Conservation (phyloP, 1,284 basidiomycete species). For the Trametes pubescens region DNA sequence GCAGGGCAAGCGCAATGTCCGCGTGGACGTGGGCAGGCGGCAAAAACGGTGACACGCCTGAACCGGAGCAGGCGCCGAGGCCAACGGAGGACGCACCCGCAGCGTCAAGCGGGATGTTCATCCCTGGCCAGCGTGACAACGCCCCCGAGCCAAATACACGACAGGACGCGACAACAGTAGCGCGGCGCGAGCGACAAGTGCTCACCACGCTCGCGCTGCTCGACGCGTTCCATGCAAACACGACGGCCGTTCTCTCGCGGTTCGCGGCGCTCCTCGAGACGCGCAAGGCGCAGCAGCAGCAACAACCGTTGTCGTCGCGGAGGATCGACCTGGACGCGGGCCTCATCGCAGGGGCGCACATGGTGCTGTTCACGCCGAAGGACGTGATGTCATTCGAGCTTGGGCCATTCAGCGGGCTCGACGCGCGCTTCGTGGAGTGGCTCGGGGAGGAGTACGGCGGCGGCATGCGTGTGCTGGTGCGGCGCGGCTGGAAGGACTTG, state of each 20-base stretch:
- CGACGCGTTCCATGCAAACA: conserved; percentile 77
- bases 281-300: conserved; percentile 27
- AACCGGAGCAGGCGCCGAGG: conserved; percentile 5
- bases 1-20: conserved; percentile 40
- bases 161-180: conserved; percentile 39
- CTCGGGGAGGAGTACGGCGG: conserved; percentile 69
- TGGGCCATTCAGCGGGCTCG: conserved; percentile 71
- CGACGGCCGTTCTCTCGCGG: conserved; percentile 68
- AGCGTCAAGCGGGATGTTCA: conserved; percentile 27
- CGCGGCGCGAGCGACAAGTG: conserved; percentile 53
- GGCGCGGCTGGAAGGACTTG: conserved; percentile 59
- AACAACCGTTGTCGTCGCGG: conserved; percentile 20
- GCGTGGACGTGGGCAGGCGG: conserved; percentile 37
- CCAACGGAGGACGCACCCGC: conserved; percentile 18
- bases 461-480: conserved; percentile 52
- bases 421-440: conserved; percentile 79
- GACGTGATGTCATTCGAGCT: conserved; percentile 75
- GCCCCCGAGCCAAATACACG: conserved; percentile 34
- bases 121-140: conserved; percentile 28
- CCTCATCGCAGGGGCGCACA: conserved; percentile 14
- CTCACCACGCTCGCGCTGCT: conserved; percentile 72
- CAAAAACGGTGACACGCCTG: conserved; percentile 24
- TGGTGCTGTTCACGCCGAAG: conserved; percentile 55
- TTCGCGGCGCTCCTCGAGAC: conserved; percentile 58
- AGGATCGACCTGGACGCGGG: conserved; percentile 7